These are phyloP conservation scores for Bryoglossum gracile DNA, from an alignment of 495 filamentous ascomycete species.

Conservation along the genomic window DNA sequence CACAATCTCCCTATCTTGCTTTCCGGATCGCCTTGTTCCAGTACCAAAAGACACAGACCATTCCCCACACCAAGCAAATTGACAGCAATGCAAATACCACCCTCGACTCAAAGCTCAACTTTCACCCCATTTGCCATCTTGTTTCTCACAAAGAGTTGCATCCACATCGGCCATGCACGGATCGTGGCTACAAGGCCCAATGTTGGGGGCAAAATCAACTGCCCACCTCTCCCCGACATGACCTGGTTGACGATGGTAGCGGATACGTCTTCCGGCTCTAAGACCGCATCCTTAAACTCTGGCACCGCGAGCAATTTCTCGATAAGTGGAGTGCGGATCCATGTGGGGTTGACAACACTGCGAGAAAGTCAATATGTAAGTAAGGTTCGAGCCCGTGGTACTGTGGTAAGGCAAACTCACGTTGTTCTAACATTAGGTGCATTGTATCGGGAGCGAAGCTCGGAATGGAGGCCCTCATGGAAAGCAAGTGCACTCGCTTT, in stretches of 20 bases:
- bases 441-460: constrained; percentile 51
- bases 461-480: constrained; percentile 61
- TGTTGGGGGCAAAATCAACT: constrained; percentile 44
- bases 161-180: constrained; percentile 37
- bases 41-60: too few relatives aligned
- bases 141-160: constrained; percentile 29
- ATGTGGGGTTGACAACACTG: constrained; percentile 17
- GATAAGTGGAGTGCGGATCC: constrained; percentile 18
- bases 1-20: too few relatives aligned
- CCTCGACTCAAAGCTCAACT: too few relatives aligned
- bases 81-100: not conserved
- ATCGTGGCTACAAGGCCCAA: constrained; percentile 26
- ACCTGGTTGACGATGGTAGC: constrained; percentile 53
- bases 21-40: too few relatives aligned
- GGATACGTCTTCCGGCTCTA: constrained; percentile 56
- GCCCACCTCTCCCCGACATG: constrained; percentile 46
- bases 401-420: constrained; percentile 45
- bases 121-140: constrained; percentile 9
- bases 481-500: constrained; percentile 62
- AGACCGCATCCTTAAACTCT: constrained; percentile 42
- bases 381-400: too few relatives aligned
- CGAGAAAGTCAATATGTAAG: too few relatives aligned
- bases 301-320: not conserved
- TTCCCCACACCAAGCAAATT: too few relatives aligned
- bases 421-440: constrained; percentile 60